Evolutionary conservation across 106 monocot species (phyloP).

Genomic region (Dioscorea alata): DNA sequence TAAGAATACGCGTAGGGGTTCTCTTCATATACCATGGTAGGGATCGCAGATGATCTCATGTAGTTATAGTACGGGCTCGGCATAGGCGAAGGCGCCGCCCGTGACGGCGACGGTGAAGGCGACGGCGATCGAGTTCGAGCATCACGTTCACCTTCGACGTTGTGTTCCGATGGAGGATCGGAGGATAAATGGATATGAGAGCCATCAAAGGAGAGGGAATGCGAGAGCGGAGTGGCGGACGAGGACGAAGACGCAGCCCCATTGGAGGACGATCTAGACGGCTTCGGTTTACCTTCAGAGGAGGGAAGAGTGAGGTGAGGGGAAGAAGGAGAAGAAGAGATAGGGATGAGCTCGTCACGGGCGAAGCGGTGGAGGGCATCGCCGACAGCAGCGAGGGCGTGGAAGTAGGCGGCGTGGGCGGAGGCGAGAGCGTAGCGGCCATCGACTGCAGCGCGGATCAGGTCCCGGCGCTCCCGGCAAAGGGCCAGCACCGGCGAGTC

Average conservation of each 20-base stretch:
- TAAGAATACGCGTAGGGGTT: slow-evolving; percentile 3
- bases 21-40: slow-evolving; percentile 33
- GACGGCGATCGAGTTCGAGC: neutral
- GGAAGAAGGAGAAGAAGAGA: slow-evolving; percentile 15
- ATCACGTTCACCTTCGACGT: slow-evolving; percentile 13
- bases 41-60: slow-evolving; percentile 39
- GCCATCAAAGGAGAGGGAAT: slow-evolving; percentile 25
- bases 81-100: neutral
- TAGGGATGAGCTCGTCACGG: slow-evolving; percentile 19
- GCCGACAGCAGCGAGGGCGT: slow-evolving; percentile 38
- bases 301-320: slow-evolving; percentile 49
- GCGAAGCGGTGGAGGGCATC: slow-evolving; percentile 64
- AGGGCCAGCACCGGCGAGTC: slow-evolving; percentile 34
- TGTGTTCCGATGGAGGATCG: slow-evolving; percentile 5
- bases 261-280: neutral
- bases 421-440: slow-evolving; percentile 56
- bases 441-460: slow-evolving; percentile 49
- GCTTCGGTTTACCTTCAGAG: slow-evolving; percentile 28
- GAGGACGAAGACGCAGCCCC: slow-evolving; percentile 14
- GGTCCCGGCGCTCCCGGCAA: slow-evolving; percentile 44
- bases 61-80: slow-evolving; percentile 31
- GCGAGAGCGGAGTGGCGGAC: slow-evolving; percentile 26
- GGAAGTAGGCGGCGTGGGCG: slow-evolving; percentile 57
- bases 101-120: neutral
- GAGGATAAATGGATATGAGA: slow-evolving; percentile 36